phyloP scores from a whole-genome alignment of 169 alveolate species.

The Eimeria necatrix region DNA sequence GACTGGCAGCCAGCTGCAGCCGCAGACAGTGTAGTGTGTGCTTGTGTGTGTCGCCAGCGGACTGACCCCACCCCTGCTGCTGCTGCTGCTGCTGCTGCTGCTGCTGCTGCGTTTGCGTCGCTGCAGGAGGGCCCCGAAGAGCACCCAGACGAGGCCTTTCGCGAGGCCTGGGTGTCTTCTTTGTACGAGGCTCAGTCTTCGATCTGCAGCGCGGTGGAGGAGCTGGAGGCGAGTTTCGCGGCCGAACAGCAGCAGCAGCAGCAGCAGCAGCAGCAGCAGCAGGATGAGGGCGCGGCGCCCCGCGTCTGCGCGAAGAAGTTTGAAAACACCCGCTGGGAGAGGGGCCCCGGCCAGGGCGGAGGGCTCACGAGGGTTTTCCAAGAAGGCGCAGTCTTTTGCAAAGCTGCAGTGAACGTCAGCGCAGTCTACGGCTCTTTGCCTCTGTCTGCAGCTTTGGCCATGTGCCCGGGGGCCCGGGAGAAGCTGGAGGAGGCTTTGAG shows the following conservation, averaged over 20 bases:
- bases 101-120: neutral
- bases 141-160: constrained; percentile 83
- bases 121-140: neutral
- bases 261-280: too few relatives aligned
- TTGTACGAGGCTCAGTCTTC: constrained; percentile 78
- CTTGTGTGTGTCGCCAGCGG: neutral
- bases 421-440: constrained; percentile 87
- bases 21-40: too few relatives aligned
- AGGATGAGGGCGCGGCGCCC: neutral
- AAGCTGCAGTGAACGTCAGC: constrained; percentile 90
- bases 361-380: constrained; percentile 89
- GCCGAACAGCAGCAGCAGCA: too few relatives aligned
- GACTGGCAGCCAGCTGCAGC: too few relatives aligned
- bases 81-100: too few relatives aligned
- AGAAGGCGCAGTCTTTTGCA: constrained; percentile 90
- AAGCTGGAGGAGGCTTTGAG: constrained; percentile 80
- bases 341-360: constrained; percentile 87
- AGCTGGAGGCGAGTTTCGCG: constrained; percentile 65
- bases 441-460: constrained; percentile 83
- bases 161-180: constrained; percentile 84
- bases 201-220: constrained; percentile 81
- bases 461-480: constrained; percentile 70
- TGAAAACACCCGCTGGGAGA: constrained; percentile 85
- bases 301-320: constrained; percentile 81
- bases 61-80: neutral